Conservation (phyloP, 1,139 yeast species). For the Debaryomyces sp. region DNA sequence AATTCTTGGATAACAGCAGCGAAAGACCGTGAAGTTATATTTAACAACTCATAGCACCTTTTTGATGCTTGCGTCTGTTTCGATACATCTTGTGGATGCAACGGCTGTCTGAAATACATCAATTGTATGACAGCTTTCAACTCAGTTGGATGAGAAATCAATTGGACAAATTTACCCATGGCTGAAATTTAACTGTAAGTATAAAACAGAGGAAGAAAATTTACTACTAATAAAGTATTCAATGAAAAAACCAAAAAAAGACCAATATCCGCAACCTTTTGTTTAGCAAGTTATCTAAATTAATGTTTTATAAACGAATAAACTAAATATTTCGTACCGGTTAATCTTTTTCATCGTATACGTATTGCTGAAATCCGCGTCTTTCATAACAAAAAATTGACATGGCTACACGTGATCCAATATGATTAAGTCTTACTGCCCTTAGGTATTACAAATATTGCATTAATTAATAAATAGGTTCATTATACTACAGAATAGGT, state of each 20-base stretch:
- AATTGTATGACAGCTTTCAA: conserved; percentile 67
- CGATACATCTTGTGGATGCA: conserved; percentile 51
- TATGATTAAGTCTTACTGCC: too few relatives aligned
- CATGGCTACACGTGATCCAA: not conserved
- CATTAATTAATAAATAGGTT: not conserved
- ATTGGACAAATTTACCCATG: conserved; percentile 71
- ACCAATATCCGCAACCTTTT: not conserved
- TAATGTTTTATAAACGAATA: not conserved
- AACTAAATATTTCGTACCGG: not conserved
- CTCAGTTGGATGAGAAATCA: conserved; percentile 73
- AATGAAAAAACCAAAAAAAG: not conserved
- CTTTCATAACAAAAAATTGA: not conserved
- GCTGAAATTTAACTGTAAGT: not conserved
- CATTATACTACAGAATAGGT: not conserved
- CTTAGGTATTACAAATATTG: not conserved
- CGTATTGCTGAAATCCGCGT: not conserved
- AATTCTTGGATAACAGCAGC: conserved; percentile 90
- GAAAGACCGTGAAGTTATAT: conserved; percentile 82
- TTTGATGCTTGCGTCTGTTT: conserved; percentile 50
- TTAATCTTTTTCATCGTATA: conserved; percentile 2
- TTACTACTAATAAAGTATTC: not conserved
- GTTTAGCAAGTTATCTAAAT: not conserved
- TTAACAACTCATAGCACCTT: conserved; percentile 71
- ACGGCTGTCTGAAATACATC: conserved; percentile 54
- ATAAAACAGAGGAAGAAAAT: not conserved